Conservation (phyloP, 2,329 filamentous ascomycete species). For the Kalmusia sp. region DNA sequence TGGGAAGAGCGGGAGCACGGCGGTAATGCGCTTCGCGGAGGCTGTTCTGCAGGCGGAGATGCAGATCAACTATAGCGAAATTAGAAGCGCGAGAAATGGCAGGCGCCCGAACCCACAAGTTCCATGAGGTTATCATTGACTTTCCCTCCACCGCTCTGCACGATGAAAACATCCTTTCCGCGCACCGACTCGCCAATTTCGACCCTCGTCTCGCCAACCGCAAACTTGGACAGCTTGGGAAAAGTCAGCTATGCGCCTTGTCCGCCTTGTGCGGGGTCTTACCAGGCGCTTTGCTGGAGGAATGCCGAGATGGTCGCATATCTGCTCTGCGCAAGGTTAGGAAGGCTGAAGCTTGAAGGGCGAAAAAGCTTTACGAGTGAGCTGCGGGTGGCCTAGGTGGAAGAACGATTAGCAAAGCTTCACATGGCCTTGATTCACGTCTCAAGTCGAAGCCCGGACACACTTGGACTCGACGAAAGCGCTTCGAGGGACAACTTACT, state of each 20-base stretch:
- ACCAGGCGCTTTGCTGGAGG: slow-evolving; percentile 78
- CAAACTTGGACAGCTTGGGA: slow-evolving; percentile 78
- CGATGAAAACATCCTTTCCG: slow-evolving; percentile 96
- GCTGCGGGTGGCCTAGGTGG: slow-evolving; percentile 14
- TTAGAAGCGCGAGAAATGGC: slow-evolving; percentile 34
- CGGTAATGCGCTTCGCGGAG: slow-evolving; percentile 90
- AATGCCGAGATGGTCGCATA: slow-evolving; percentile 88
- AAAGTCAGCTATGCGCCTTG: slow-evolving; percentile 5
- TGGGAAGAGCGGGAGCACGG: slow-evolving; percentile 92
- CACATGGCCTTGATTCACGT: not conserved
- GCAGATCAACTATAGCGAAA: slow-evolving; percentile 73
- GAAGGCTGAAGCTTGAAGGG: slow-evolving; percentile 7
- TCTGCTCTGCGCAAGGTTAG: slow-evolving; percentile 53
- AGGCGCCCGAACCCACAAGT: slow-evolving; percentile 37
- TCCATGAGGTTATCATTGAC: slow-evolving; percentile 98
- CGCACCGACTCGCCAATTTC: slow-evolving; percentile 97
- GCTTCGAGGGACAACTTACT: slow-evolving; percentile 55
- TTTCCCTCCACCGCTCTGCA: slow-evolving; percentile 89
- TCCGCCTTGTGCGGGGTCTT: not conserved
- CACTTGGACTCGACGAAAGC: not conserved
- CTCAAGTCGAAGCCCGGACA: not conserved
- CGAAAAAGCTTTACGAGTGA: slow-evolving; percentile 9
- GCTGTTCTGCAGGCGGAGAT: slow-evolving; percentile 97
- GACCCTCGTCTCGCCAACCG: slow-evolving; percentile 91
- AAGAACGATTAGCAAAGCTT: slow-evolving; percentile 2